Base-by-base conservation (phyloP, 2,329 filamentous ascomycete species). In the Fusarium transvaalense region DNA sequence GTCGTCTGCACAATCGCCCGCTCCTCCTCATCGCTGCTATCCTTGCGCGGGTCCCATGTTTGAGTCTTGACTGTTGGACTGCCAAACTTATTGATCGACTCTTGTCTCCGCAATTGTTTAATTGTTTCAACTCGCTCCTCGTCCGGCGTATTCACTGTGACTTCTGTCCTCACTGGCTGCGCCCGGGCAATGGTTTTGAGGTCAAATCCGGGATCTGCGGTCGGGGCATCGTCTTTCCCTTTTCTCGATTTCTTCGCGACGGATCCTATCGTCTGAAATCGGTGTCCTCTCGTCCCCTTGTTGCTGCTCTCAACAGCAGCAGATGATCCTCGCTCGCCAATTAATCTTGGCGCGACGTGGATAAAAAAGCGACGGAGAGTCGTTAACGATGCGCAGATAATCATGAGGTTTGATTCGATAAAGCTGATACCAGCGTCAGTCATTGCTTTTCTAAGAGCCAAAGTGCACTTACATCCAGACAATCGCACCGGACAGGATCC, bases 311-410 rank as follows among this genome's bases (percentile, higher is more conserved):
- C 29, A 13, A 35, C 48, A 31, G 45, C 34, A 5, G 47, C 47
- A 4, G 61, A 69, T 3, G 64, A 58, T 12, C 53, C 69, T n/a
- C 64, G 56, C 29, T 72, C 70, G 19, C 73, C 66, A 31, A 75
- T 71, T 25, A 74, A 43, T 10, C 56, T 57, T 13, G 75, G 75
- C 17, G 73, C 73, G 10, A 75, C 67, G 48, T 80, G 77, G 7
- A 71, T 66, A 23, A 80, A 73, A 56, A 80, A 80, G 3, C 74
- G 75, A 10, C 77, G 76, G 17, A 80, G 64, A 12, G 78, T 79
- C n/a, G 78, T 77, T 6, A 80, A 56, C 13, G 77, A 77, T 17
- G 78, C 77, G 61, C 78, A 80, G 13, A 80, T 76, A 27, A 80
- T 67, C 35, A 80, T 61, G 2, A 80, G 72, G 37, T 80, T 80